Conservation (phyloP, 768 basidiomycete species). For the Trametes cinnabarina region DNA sequence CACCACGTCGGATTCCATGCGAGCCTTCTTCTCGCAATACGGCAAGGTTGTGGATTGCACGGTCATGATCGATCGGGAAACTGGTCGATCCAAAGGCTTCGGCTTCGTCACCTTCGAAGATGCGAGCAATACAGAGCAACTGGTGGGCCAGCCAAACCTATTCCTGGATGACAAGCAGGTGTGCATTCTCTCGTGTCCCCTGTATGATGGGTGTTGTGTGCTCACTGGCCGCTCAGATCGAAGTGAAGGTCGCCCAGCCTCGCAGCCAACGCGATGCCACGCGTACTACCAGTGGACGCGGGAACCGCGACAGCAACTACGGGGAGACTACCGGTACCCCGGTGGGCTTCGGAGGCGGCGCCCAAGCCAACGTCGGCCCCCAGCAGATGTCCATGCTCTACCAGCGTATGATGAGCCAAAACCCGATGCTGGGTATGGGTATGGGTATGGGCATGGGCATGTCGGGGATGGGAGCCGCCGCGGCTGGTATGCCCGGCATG, state of each 20-base stretch:
- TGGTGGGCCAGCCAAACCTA: conserved; percentile 80
- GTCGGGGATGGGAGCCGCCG: conserved; percentile 31
- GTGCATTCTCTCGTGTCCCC: conserved; percentile 28
- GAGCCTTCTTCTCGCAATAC: conserved; percentile 87
- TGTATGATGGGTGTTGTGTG: background rate
- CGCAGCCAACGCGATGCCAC: conserved; percentile 68
- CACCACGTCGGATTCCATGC: conserved; percentile 90
- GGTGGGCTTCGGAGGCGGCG: conserved; percentile 29
- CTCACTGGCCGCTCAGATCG: conserved; percentile 56
- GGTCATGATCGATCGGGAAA: conserved; percentile 96
- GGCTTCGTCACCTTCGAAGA: conserved; percentile 95
- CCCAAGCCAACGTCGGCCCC: conserved; percentile 74
- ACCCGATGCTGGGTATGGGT: conserved; percentile 32
- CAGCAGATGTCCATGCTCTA: conserved; percentile 90
- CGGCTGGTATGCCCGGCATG: conserved; percentile 24
- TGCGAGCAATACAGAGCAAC: conserved; percentile 72
- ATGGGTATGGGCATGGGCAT: conserved; percentile 39
- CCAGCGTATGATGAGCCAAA: conserved; percentile 76
- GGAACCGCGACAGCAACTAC: conserved; percentile 14
- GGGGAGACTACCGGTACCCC: conserved; percentile 20
- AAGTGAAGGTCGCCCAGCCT: conserved; percentile 93
- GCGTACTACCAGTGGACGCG: conserved; percentile 10
- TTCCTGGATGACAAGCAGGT: conserved; percentile 93
- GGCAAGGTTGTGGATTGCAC: conserved; percentile 96
- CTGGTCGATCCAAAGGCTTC: conserved; percentile 91